These are phyloP conservation scores for Datisca glomerata DNA, from an alignment of 306 rosid species.

Conservation along the genomic window DNA sequence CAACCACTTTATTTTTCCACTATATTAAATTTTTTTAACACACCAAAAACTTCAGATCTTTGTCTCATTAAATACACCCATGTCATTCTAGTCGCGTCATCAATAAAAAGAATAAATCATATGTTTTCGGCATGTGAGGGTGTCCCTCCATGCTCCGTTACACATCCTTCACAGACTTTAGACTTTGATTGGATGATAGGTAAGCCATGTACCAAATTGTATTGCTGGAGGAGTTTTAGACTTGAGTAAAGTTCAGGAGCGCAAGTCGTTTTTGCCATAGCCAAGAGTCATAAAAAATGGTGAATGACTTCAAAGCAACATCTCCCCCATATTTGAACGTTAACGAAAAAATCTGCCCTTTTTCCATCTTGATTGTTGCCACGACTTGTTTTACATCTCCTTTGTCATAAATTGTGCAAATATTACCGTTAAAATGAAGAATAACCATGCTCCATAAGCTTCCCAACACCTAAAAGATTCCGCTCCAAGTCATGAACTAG, in stretches of 20 bases:
- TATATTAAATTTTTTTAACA: neutral
- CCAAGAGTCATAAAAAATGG: neutral
- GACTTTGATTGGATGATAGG: neutral
- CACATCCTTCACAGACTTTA: neutral
- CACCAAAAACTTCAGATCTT: neutral
- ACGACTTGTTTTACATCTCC: neutral
- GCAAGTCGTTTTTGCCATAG: neutral
- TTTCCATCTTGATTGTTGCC: too few species aligned
- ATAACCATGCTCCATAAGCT: neutral
- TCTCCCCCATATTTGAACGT: too few species aligned
- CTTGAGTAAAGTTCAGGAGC: too few species aligned
- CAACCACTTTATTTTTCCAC: neutral
- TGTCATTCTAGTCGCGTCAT: neutral
- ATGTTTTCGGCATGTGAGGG: neutral
- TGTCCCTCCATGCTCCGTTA: neutral
- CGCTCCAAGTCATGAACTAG: neutral
- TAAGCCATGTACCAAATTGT: too few species aligned
- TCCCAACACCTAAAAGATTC: neutral
- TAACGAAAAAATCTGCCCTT: too few species aligned
- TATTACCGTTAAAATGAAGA: too few species aligned
- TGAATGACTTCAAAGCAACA: too few species aligned
- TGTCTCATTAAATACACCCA: neutral
- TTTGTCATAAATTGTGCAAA: neutral
- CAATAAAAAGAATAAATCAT: neutral
- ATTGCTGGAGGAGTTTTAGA: neutral